These are phyloP conservation scores for Phialemonium atrogriseum DNA, from an alignment of 2,329 filamentous ascomycete genomes.

Conservation along the genomic window DNA sequence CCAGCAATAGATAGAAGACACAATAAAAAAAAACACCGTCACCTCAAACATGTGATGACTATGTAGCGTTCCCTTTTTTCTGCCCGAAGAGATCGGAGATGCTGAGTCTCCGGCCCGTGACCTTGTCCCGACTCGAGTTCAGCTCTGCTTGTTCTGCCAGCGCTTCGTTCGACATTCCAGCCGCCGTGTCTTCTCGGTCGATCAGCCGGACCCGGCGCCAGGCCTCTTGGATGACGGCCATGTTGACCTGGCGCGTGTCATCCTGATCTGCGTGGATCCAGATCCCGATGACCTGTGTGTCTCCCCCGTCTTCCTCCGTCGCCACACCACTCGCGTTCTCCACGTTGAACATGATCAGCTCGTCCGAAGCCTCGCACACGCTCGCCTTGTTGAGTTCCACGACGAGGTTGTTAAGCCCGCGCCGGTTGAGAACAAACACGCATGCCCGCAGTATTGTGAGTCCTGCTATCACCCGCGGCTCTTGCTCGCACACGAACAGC, in stretches of 20 bases:
- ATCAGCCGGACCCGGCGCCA: slow-evolving; percentile 25
- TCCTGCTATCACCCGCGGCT: slow-evolving; percentile 28
- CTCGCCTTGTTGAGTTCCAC: slow-evolving; percentile 53
- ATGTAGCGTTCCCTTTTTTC: background rate
- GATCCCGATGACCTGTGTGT: slow-evolving; percentile 38
- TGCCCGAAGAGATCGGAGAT: slow-evolving; percentile 34
- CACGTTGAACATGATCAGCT: slow-evolving; percentile 44
- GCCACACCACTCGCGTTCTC: slow-evolving; percentile 18
- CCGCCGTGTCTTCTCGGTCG: slow-evolving; percentile 7
- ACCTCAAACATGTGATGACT: no score
- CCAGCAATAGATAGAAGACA: no score
- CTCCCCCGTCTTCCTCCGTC: slow-evolving; percentile 11
- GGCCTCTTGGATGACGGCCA: slow-evolving; percentile 27
- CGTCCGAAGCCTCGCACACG: slow-evolving; percentile 54
- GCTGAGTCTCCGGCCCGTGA: slow-evolving; percentile 29
- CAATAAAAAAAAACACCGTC: no score
- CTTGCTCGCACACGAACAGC: slow-evolving; percentile 73
- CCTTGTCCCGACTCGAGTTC: background rate
- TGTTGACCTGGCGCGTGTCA: slow-evolving; percentile 16
- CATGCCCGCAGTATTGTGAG: slow-evolving; percentile 36
- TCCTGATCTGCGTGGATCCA: slow-evolving; percentile 38
- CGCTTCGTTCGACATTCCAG: slow-evolving; percentile 4
- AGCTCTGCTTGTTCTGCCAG: slow-evolving; percentile 1
- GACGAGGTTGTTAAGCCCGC: slow-evolving; percentile 62
- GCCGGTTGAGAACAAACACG: slow-evolving; percentile 67